Conservation (phyloP, 106 monocot genomes). For the Phalaenopsis aphrodite region DNA sequence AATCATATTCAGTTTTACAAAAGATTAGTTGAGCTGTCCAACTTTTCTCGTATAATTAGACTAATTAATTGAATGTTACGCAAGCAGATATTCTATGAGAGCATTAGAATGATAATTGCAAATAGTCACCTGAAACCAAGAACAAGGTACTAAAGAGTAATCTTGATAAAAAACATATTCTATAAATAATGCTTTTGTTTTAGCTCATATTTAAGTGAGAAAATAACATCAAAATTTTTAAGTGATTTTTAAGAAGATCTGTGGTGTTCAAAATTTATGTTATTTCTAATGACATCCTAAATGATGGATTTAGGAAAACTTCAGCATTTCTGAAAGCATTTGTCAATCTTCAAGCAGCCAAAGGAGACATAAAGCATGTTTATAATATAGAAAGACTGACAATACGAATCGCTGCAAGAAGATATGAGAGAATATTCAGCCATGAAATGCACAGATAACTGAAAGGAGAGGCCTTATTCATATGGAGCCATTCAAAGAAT, state of each 20-base stretch:
- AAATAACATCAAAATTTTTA: not conserved
- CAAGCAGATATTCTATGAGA: not conserved
- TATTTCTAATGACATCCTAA: not conserved
- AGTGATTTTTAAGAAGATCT: not conserved
- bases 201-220: not conserved
- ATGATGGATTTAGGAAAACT: too few species aligned
- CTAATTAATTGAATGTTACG: not conserved
- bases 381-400: not conserved
- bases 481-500: not conserved
- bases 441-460: not conserved
- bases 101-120: not conserved
- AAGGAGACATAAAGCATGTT: not conserved
- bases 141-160: not conserved
- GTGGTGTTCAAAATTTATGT: not conserved
- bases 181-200: not conserved
- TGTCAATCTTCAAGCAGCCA: not conserved
- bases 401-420: not conserved
- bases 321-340: not conserved
- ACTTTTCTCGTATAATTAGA: not conserved
- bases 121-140: not conserved
- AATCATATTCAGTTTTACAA: constrained; percentile 11
- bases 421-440: not conserved
- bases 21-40: not conserved
- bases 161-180: not conserved
- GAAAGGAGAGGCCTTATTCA: not conserved